Base-by-base conservation (phyloP, 2,329 filamentous ascomycete genomes). In the Blumeria graminis region DNA sequence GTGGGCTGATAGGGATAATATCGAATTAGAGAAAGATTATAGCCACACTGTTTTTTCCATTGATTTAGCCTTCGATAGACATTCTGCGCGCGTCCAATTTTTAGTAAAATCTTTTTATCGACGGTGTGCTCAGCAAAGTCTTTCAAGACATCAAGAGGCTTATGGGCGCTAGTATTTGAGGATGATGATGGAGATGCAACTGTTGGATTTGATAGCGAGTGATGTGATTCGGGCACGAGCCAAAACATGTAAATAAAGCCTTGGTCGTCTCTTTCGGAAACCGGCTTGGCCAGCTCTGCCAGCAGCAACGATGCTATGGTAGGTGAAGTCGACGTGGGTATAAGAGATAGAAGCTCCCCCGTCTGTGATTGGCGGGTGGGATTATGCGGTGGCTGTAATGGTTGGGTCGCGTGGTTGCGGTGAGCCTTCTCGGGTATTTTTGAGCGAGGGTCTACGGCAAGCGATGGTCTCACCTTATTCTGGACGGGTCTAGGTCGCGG, bases 201-300 rank as follows among this genome's bases (percentile, higher is more conserved):
- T 60, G 79, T 81, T 38, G 72, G 71, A 0, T n/a, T 43, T 13
- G 81, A 73, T 0, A 78, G 73, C 0, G 74, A 71, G 0, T 76
- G 68, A 0, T 73, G 70, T 1, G 74, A 75, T 38, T 76, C 73
- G 35, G 87, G 81, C 0, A 87, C 95, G 22, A 95, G 75, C 88
- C 90, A 95, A 74, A 96, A 98, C 69, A 98, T 94, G 74, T 98
- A 98, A 62, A 98, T 96, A 70, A 92, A 98, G 39, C 92, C 92
- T 11, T 83, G 73, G 62, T 93, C 86, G 61, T 92, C 86, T 56
- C 75, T 71, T 22, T 78, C 72, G 0, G 86, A 88, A 50, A 89
- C 77, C 0, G 74, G 87, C 72, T 76, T 92, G 66, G 69, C 78
- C 9, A 96, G 74, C 68, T 96, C 89, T 1, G 82, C 73, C 58